A percentile compares a stretch with the other conserved stretches of the same genome.
Conservation (phyloP, 1,139 yeast species). For the Saccharomyces uvarum region DNA sequence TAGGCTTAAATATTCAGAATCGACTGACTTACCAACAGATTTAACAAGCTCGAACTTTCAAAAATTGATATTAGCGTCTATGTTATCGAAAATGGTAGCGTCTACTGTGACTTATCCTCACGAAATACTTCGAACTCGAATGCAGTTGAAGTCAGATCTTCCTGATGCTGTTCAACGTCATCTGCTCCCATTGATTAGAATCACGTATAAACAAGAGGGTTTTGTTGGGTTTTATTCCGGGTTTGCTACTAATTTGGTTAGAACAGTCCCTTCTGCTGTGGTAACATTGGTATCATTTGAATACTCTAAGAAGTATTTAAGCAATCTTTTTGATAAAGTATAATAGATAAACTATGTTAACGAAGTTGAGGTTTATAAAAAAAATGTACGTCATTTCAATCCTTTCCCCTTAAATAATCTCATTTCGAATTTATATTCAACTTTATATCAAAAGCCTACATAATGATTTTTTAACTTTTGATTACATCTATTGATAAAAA, state of each 20-base stretch:
- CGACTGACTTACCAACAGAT: slow-evolving; percentile 5
- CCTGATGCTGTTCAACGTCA: slow-evolving; percentile 26
- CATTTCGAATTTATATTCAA: not conserved
- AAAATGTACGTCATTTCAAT: not conserved
- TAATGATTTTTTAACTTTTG: not conserved
- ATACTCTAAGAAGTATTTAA: slow-evolving; percentile 58
- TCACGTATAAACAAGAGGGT: slow-evolving; percentile 66
- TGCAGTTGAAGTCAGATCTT: slow-evolving; percentile 48
- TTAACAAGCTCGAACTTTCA: slow-evolving; percentile 28
- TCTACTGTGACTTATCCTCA: slow-evolving; percentile 90
- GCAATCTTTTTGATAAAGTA: not conserved
- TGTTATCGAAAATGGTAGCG: slow-evolving; percentile 82
- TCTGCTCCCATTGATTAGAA: slow-evolving; percentile 40
- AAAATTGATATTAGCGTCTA: slow-evolving; percentile 63
- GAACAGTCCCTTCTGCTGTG: slow-evolving; percentile 95
- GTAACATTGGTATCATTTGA: slow-evolving; percentile 92
- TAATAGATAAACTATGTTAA: not conserved
- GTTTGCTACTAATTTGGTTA: slow-evolving; percentile 69
- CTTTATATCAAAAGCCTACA: not conserved
- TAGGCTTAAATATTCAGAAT: slow-evolving; percentile 32
- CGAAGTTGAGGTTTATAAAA: not conserved
- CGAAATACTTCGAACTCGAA: slow-evolving; percentile 85
- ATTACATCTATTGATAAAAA: too few relatives aligned
- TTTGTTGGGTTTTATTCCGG: slow-evolving; percentile 83
- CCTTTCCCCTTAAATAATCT: not conserved